These are phyloP conservation scores for Corymbia maculata DNA, from an alignment of 345 rosid genomes.

Conservation along the genomic window DNA sequence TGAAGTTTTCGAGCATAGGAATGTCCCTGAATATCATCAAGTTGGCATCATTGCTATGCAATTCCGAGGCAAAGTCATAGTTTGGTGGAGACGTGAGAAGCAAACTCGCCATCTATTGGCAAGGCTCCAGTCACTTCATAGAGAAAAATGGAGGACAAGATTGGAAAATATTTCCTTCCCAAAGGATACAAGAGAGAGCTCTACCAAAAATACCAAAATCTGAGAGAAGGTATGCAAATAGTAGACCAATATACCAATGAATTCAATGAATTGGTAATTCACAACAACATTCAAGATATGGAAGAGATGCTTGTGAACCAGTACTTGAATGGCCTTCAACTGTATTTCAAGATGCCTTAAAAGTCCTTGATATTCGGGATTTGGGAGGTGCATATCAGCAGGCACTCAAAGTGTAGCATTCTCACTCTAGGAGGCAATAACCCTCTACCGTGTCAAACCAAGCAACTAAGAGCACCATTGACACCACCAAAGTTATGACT, in stretches of 20 bases:
- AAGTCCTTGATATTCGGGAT: background rate
- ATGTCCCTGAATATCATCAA: fast-evolving
- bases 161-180: background rate
- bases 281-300: background rate
- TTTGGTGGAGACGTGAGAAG: background rate
- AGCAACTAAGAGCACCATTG: too few species aligned
- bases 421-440: background rate
- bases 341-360: background rate
- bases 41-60: background rate
- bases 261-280: background rate
- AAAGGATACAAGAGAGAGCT: background rate
- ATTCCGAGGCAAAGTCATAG: background rate
- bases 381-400: background rate
- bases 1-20: background rate
- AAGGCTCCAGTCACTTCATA: background rate
- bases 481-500: too few species aligned
- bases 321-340: background rate
- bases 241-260: background rate
- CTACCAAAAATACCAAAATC: background rate
- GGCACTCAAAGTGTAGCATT: background rate
- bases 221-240: fast-evolving
- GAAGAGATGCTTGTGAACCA: background rate
- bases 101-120: background rate
- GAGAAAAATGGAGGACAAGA: background rate
- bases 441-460: background rate